Evolutionary conservation across 2,329 filamentous ascomycete genomes (phyloP).

Genomic region (Calonectria pteridis): DNA sequence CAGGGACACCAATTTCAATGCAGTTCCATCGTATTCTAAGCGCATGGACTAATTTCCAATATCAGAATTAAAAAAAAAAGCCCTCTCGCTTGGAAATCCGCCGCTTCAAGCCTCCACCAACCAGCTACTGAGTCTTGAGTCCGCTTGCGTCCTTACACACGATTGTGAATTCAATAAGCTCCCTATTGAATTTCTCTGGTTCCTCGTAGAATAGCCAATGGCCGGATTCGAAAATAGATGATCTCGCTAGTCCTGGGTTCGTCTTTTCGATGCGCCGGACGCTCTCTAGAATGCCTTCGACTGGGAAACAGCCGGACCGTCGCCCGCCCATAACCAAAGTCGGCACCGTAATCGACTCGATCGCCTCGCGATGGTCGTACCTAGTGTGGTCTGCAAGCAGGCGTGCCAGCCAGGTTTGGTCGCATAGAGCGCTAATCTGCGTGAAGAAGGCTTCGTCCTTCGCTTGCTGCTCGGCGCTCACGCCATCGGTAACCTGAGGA

Average conservation of each 20-base stretch:
- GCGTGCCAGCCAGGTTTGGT: conserved; percentile 43
- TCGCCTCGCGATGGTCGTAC: conserved; percentile 43
- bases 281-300: conserved; percentile 45
- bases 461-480: conserved; percentile 38
- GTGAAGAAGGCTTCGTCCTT: conserved; percentile 43
- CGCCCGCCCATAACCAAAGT: conserved; percentile 44
- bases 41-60: background rate
- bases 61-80: background rate
- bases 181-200: conserved; percentile 41
- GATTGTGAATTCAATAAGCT: conserved; percentile 38
- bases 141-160: conserved; percentile 23
- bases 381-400: conserved; percentile 44
- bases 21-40: background rate
- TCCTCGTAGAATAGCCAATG: conserved; percentile 47
- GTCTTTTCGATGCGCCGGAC: conserved; percentile 38
- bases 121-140: background rate
- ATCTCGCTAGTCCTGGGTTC: conserved; percentile 34
- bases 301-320: conserved; percentile 43
- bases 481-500: conserved; percentile 33
- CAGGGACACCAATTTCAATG: conserved; percentile 2
- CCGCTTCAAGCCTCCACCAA: background rate
- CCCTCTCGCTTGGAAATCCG: background rate
- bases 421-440: conserved; percentile 41
- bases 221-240: conserved; percentile 41
- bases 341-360: conserved; percentile 41